Percentiles rank a stretch among this genome's conserved stretches.
These are phyloP conservation scores for Garcia nutans DNA, from an alignment of 345 rosid species.

Conservation along the genomic window DNA sequence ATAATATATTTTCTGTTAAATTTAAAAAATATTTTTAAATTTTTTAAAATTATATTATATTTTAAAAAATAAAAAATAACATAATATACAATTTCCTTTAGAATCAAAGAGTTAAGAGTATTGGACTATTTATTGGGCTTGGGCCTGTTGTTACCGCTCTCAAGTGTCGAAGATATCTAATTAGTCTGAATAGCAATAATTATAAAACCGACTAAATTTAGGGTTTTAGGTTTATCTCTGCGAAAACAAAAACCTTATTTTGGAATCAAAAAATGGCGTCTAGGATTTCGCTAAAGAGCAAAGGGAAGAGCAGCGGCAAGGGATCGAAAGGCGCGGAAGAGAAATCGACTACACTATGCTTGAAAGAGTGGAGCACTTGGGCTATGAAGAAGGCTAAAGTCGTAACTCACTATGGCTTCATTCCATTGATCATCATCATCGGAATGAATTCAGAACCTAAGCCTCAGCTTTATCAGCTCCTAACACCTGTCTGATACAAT, in stretches of 20 bases:
- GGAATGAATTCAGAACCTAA: slow-evolving; percentile 97
- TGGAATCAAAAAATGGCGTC: slow-evolving; percentile 37
- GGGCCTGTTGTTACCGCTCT: no score
- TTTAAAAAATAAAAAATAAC: no score
- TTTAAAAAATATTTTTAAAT: no score
- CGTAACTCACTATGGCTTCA: slow-evolving; percentile 84
- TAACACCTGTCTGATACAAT: slow-evolving; percentile 63
- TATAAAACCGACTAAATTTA: neutral
- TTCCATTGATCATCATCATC: slow-evolving; percentile 76
- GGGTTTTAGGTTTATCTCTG: slow-evolving; percentile 10
- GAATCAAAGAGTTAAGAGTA: no score
- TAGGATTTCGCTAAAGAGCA: slow-evolving; percentile 47
- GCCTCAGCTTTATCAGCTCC: slow-evolving; percentile 85
- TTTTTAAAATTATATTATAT: no score
- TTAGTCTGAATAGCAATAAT: no score
- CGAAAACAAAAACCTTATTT: neutral
- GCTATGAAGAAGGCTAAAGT: slow-evolving; percentile 82
- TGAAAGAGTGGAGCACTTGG: slow-evolving; percentile 97
- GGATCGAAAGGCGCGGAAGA: slow-evolving; percentile 47
- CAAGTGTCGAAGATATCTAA: no score
- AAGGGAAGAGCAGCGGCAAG: slow-evolving; percentile 47
- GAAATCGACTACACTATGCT: slow-evolving; percentile 38
- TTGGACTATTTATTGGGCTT: no score
- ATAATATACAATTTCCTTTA: no score
- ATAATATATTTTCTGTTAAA: no score